phyloP scores from a whole-genome alignment of 2,329 filamentous ascomycete species.

The Phyllosticta paracitricarpa region DNA sequence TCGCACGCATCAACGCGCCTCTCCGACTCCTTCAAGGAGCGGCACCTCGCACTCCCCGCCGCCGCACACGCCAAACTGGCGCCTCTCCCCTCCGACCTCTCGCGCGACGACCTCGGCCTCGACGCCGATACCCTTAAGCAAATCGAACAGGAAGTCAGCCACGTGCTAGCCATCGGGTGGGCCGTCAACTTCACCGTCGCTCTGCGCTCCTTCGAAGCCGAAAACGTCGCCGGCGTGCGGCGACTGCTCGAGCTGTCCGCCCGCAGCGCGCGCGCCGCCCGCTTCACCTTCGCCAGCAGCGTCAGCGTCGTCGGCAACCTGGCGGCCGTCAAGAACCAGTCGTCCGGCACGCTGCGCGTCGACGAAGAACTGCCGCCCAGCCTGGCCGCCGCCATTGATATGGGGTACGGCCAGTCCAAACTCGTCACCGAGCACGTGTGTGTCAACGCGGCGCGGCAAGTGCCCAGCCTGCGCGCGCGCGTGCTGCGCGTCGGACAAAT shows the following conservation, averaged over 20 bases:
- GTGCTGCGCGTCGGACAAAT: slow-evolving; percentile 39
- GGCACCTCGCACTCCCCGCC: slow-evolving; percentile 27
- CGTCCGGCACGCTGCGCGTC: slow-evolving; percentile 15
- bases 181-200: slow-evolving; percentile 48
- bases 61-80: slow-evolving; percentile 21
- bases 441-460: slow-evolving; percentile 13
- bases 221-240: slow-evolving; percentile 34
- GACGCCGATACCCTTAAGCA: slow-evolving; percentile 13
- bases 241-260: slow-evolving; percentile 34
- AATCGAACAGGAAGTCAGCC: slow-evolving; percentile 23
- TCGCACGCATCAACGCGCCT: slow-evolving; percentile 26
- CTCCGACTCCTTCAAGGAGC: slow-evolving; percentile 24
- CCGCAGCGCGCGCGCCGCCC: slow-evolving; percentile 24
- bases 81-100: slow-evolving; percentile 32
- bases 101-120: slow-evolving; percentile 32
- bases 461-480: slow-evolving; percentile 15
- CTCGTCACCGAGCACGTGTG: slow-evolving; percentile 40
- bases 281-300: slow-evolving; percentile 38
- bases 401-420: slow-evolving; percentile 44
- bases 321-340: neutral
- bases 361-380: slow-evolving; percentile 28
- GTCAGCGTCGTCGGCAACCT: slow-evolving; percentile 23
- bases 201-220: slow-evolving; percentile 39
- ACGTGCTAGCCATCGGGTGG: slow-evolving; percentile 45
- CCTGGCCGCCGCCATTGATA: slow-evolving; percentile 34